Evolutionary conservation across 805 yeast genomes (phyloP).

Genomic region (Candida sakaeoensis): DNA sequence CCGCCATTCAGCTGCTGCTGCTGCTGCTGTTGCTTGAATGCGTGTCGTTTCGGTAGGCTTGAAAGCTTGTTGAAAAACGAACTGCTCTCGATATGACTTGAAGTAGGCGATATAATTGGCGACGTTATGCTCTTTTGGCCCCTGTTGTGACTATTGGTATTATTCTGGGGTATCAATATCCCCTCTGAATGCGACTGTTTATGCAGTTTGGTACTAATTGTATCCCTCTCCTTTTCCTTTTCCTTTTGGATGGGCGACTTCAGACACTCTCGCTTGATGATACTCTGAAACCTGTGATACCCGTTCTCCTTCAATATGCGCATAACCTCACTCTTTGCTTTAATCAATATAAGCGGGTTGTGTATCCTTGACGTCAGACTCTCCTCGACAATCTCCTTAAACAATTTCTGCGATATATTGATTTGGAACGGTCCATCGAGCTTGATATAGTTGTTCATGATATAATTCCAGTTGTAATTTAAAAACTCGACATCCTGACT

Average conservation of each 20-base stretch:
- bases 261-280: not conserved
- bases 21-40: not conserved
- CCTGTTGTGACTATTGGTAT: not conserved
- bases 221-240: too few relatives aligned
- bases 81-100: not conserved
- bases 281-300: slow-evolving; percentile 16
- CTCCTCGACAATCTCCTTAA: slow-evolving; percentile 22
- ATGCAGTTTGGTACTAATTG: too few relatives aligned
- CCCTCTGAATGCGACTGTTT: not conserved
- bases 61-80: slow-evolving; percentile 1
- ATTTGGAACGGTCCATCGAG: slow-evolving; percentile 45
- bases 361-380: slow-evolving; percentile 18
- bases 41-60: slow-evolving; percentile 2
- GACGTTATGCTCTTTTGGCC: slow-evolving; percentile 1
- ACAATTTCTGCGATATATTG: slow-evolving; percentile 43
- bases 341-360: slow-evolving; percentile 22
- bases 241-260: not conserved
- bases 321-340: slow-evolving; percentile 29
- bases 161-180: not conserved
- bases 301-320: slow-evolving; percentile 34
- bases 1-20: not conserved
- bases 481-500: slow-evolving; percentile 6
- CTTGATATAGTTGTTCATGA: slow-evolving; percentile 38
- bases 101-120: slow-evolving; percentile 4
- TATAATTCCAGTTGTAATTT: slow-evolving; percentile 31